Percentiles rank a stretch among this genome's conserved stretches.
These are phyloP conservation scores for Aquilaria agallochum DNA, from an alignment of 441 rosid genomes.

Conservation along the genomic window DNA sequence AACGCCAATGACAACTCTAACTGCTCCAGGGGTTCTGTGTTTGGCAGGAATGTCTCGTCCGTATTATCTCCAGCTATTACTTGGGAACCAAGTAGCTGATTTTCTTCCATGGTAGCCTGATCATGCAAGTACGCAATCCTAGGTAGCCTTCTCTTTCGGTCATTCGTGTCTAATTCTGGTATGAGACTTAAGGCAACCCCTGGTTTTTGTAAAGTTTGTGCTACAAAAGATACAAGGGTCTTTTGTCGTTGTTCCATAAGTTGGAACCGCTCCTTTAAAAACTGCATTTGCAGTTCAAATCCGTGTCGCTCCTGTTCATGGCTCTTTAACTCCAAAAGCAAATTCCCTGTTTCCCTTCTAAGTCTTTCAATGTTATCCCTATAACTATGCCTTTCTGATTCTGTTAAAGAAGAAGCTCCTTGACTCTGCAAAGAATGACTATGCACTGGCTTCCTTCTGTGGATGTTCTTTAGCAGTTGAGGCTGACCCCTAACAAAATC, in stretches of 20 bases:
- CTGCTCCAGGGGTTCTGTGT: conserved; percentile 45
- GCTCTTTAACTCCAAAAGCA: conserved; percentile 42
- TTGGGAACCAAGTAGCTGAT: conserved; percentile 23
- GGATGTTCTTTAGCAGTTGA: conserved; percentile 72
- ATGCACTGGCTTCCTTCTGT: conserved; percentile 81
- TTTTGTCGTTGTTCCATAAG: conserved; percentile 52
- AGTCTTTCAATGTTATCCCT: conserved; percentile 60
- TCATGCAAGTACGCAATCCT: conserved; percentile 36
- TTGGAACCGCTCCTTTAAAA: conserved; percentile 56
- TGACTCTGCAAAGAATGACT: conserved; percentile 70
- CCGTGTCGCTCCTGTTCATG: conserved; percentile 50
- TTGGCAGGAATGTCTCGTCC: conserved; percentile 27
- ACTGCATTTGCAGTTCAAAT: conserved; percentile 44
- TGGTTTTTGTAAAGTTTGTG: conserved; percentile 51
- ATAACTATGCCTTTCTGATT: conserved; percentile 52
- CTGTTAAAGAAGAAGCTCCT: conserved; percentile 37
- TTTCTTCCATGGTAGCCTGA: conserved; percentile 39
- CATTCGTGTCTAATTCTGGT: conserved; percentile 41
- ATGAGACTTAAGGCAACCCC: conserved; percentile 52
- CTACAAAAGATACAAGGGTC: conserved; percentile 41
- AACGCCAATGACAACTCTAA: conserved; percentile 55
- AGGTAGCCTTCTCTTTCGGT: conserved; percentile 61
- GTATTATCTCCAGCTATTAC: conserved; percentile 21
- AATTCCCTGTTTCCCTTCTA: conserved; percentile 43
- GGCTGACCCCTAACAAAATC: conserved; percentile 68